Base-by-base conservation (phyloP, 2,329 filamentous ascomycete genomes). In the Cladophialophora chaetospira region DNA sequence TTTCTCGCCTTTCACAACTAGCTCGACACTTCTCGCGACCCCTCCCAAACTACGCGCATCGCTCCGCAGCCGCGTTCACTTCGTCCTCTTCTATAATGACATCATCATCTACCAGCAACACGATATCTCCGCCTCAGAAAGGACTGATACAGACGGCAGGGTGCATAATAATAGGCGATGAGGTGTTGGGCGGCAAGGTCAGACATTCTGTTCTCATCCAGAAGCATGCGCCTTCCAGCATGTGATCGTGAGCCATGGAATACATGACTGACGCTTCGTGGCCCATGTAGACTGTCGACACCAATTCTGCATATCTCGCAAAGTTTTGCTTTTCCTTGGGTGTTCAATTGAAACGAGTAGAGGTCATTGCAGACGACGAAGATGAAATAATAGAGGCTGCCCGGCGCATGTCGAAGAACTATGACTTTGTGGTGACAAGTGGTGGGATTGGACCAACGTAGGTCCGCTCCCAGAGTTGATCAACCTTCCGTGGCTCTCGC, bases 371-470 rank as follows among this genome's bases (percentile, higher is more conserved):
- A 60, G 94, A 99, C 68, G 92, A 97, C 62, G 91, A 96, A 70
- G 78, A 78, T 61, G 92, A 97, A 67, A 97, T 99, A 69, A 79
- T 93, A 49, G 92, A 97, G 72, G 91, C 91, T 1, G 87, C 91
- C 4, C 81, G 81, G 50, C 85, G 92, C 61, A 96, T 99, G 91
- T 95, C 89, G 69, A 80, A 82, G 50, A 86, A 83, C 63, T 97
- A 97, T 70, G 94, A 97, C 73, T 90, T 97, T 71, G 89, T 99
- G 43, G 90, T 97, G 4, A 97, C 94, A 5, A 94, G 89, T 66
- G 93, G 94, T 64, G 93, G 94, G 26, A 97, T 99, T 69, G 93
- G 93, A 9, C 94, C 94, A 63, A 97, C 93, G 88, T 93, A 76
- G 77, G 86, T 73, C 45, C 53, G 9, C 26, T 26, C 25, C 15